These are phyloP conservation scores for Colletotrichum sp. DNA, from an alignment of 2,329 filamentous ascomycete genomes.

Conservation along the genomic window DNA sequence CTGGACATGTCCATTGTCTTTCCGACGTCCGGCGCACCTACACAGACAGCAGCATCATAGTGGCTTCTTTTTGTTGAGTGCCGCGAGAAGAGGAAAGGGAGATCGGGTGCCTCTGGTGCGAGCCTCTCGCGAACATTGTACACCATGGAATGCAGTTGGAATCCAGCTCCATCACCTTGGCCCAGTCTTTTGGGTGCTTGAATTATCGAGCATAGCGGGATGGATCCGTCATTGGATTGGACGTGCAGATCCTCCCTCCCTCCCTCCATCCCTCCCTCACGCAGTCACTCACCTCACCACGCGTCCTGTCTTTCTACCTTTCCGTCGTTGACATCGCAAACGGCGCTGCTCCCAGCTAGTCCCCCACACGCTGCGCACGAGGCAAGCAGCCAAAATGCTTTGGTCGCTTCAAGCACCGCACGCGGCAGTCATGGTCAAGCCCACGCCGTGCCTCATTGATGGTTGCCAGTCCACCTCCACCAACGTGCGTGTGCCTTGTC, in stretches of 20 bases:
- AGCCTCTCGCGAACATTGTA: background rate
- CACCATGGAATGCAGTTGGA: conserved; percentile 14
- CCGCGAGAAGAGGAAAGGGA: background rate
- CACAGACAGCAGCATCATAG: background rate
- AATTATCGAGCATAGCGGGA: conserved; percentile 9
- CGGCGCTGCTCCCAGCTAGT: conserved; percentile 1
- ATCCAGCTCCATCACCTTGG: conserved; percentile 2
- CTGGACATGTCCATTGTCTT: background rate
- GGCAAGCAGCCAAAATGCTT: background rate
- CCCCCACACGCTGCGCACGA: conserved; percentile 8
- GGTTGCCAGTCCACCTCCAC: background rate
- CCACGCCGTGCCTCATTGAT: background rate
- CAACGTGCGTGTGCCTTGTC: background rate
- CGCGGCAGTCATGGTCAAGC: background rate
- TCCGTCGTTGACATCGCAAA: background rate
- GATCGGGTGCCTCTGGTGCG: background rate
- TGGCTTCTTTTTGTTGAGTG: background rate
- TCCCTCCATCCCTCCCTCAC: background rate
- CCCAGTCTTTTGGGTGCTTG: background rate
- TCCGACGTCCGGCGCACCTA: background rate
- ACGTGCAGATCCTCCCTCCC: background rate
- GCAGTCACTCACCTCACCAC: background rate
- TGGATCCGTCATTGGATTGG: background rate
- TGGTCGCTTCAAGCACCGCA: conserved; percentile 6
- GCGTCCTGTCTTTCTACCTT: background rate